Conservation (phyloP, 495 filamentous ascomycete genomes). For the Podospora pseudocomata region DNA sequence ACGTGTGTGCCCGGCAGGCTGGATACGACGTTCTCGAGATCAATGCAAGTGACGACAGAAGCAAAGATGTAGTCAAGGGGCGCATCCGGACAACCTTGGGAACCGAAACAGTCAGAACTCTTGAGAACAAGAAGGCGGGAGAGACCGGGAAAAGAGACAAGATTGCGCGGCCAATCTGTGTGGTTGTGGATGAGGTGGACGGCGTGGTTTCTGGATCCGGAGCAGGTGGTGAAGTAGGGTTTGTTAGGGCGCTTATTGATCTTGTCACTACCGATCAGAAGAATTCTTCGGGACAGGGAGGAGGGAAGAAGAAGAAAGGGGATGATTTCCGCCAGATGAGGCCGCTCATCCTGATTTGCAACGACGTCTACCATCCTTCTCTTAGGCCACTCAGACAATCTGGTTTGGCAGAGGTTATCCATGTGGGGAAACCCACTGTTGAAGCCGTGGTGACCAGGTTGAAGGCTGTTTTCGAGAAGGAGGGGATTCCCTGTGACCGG, state of each 20-base stretch:
- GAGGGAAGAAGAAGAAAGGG: constrained; percentile 54
- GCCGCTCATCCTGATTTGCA: constrained; percentile 91
- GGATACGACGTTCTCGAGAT: constrained; percentile 93
- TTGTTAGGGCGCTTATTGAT: constrained; percentile 91
- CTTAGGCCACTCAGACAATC: constrained; percentile 79
- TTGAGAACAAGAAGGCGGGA: constrained; percentile 58
- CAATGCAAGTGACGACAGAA: constrained; percentile 79
- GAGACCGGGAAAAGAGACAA: constrained; percentile 58
- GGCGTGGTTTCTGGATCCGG: constrained; percentile 80
- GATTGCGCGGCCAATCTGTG: constrained; percentile 81
- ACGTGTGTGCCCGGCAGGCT: constrained; percentile 91
- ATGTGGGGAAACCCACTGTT: constrained; percentile 81
- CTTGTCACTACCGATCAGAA: constrained; percentile 80
- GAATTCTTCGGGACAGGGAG: constrained; percentile 54
- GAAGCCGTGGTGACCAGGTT: constrained; percentile 81
- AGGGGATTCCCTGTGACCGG: constrained; percentile 78
- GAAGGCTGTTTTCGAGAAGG: constrained; percentile 76
- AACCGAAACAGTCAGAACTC: constrained; percentile 86
- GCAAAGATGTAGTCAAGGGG: constrained; percentile 75
- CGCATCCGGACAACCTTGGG: constrained; percentile 82
- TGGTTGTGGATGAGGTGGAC: constrained; percentile 95
- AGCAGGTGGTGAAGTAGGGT: constrained; percentile 69
- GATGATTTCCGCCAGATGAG: constrained; percentile 82
- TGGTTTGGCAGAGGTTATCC: constrained; percentile 81
- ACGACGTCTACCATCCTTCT: constrained; percentile 93